Conservation (phyloP, 2,329 filamentous ascomycete genomes). For the Aureobasidium subglaciale region DNA sequence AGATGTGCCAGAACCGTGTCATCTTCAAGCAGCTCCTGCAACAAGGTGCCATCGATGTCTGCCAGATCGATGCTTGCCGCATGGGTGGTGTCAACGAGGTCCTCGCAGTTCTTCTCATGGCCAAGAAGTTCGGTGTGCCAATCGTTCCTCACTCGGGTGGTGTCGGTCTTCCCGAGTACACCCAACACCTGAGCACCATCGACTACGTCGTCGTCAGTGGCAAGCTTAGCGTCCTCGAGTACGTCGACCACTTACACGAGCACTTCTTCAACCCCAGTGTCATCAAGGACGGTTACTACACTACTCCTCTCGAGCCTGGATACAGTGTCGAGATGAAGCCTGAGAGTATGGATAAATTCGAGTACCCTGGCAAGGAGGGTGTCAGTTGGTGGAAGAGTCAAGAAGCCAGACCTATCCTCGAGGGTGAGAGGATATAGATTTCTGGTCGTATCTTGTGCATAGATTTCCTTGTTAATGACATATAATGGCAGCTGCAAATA, state of each 20-base stretch:
- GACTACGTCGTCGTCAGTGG: slow-evolving; percentile 85
- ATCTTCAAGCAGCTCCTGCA: slow-evolving; percentile 88
- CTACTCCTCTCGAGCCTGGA: slow-evolving; percentile 72
- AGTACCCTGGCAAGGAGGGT: slow-evolving; percentile 68
- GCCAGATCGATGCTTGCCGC: slow-evolving; percentile 84
- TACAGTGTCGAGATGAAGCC: slow-evolving; percentile 94
- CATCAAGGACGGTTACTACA: slow-evolving; percentile 80
- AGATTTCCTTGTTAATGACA: slow-evolving; percentile 2
- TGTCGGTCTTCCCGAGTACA: slow-evolving; percentile 88
- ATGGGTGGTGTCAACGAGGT: slow-evolving; percentile 89
- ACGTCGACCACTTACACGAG: slow-evolving; percentile 89
- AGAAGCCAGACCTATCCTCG: slow-evolving; percentile 68
- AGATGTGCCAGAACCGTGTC: slow-evolving; percentile 93
- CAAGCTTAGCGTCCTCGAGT: slow-evolving; percentile 76
- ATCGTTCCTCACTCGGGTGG: slow-evolving; percentile 86
- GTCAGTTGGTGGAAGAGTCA: slow-evolving; percentile 82
- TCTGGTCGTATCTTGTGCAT: background rate
- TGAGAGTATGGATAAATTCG: slow-evolving; percentile 73
- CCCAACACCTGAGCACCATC: slow-evolving; percentile 84
- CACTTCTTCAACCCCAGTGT: slow-evolving; percentile 78
- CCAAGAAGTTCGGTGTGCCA: slow-evolving; percentile 69
- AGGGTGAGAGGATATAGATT: slow-evolving; percentile 43
- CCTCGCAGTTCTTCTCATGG: slow-evolving; percentile 80
- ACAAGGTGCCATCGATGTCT: slow-evolving; percentile 73
- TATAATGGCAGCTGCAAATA: background rate